Percentiles rank a stretch among this genome's conserved stretches.
phyloP scores from a whole-genome alignment of 768 basidiomycete genomes.

The Rhodotorula babjevae region DNA sequence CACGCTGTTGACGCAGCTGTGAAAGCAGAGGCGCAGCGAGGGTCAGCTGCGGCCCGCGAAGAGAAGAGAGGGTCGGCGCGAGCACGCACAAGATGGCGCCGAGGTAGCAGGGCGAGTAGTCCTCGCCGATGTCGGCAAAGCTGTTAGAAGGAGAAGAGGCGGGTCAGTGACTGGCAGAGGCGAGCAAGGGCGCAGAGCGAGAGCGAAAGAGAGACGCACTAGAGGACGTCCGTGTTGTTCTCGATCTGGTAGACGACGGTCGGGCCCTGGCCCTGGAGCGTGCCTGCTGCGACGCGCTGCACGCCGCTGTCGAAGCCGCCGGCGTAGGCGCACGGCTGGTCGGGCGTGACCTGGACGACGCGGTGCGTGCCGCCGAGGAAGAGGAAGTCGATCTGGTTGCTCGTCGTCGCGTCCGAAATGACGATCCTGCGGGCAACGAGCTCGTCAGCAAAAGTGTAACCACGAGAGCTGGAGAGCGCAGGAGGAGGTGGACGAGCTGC shows the following conservation, averaged over 20 bases:
- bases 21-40: not conserved
- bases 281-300: not conserved
- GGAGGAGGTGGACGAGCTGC: too few relatives aligned
- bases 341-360: slow-evolving; percentile 19
- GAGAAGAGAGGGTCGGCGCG: not conserved
- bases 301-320: slow-evolving; percentile 20
- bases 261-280: slow-evolving; percentile 9
- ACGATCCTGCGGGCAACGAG: not conserved
- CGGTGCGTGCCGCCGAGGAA: slow-evolving; percentile 17
- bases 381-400: slow-evolving; percentile 9
- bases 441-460: not conserved
- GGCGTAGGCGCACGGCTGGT: slow-evolving; percentile 6
- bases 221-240: slow-evolving; percentile 18
- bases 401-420: not conserved
- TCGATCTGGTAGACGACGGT: slow-evolving; percentile 6
- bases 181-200: not conserved
- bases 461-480: too few relatives aligned
- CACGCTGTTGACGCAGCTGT: slow-evolving; percentile 36
- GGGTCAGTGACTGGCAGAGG: rapidly evolving
- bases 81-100: slow-evolving; percentile 31
- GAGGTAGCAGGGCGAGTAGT: slow-evolving; percentile 21
- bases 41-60: not conserved
- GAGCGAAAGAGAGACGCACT: not conserved
- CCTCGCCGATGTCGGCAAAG: slow-evolving; percentile 16
- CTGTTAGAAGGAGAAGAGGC: slow-evolving; percentile 7